These are phyloP conservation scores for Paxillus involutus DNA, from an alignment of 768 basidiomycete genomes.

Conservation along the genomic window DNA sequence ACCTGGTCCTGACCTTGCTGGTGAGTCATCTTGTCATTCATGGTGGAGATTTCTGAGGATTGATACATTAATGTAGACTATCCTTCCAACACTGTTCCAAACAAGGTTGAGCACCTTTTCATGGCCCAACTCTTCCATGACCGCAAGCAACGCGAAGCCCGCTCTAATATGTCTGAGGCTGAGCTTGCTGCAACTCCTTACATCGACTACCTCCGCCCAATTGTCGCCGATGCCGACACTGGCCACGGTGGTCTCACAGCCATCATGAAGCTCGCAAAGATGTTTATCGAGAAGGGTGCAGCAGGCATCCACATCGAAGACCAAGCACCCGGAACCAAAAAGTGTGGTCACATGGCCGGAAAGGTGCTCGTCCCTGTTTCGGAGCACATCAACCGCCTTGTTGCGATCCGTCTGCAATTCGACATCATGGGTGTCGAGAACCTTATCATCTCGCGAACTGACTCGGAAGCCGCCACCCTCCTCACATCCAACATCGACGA, in stretches of 20 bases:
- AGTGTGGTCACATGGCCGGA: constrained; percentile 92
- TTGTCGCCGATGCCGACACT: constrained; percentile 97
- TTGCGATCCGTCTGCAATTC: constrained; percentile 95
- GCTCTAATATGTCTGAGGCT: constrained; percentile 65
- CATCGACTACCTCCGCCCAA: constrained; percentile 90
- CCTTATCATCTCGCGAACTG: constrained; percentile 89
- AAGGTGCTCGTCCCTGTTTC: constrained; percentile 96
- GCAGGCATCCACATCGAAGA: constrained; percentile 98
- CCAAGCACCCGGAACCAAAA: constrained; percentile 97
- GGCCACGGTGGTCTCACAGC: constrained; percentile 98
- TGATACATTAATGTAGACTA: constrained; percentile 60
- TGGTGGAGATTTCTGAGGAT: not conserved
- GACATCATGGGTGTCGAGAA: constrained; percentile 99
- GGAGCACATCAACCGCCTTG: constrained; percentile 97
- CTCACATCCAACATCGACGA: constrained; percentile 96
- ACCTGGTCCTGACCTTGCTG: constrained; percentile 97
- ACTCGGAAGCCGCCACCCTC: constrained; percentile 96
- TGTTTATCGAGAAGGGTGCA: constrained; percentile 98
- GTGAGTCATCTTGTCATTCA: constrained; percentile 38
- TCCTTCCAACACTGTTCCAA: constrained; percentile 97
- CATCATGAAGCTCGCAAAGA: constrained; percentile 96
- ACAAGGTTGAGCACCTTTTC: constrained; percentile 98
- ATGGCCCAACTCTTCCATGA: constrained; percentile 99
- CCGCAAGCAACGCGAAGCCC: constrained; percentile 88
- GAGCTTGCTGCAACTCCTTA: constrained; percentile 68